phyloP scores from a whole-genome alignment of 164 flowering plant genomes.

The Liquidambar formosana region DNA sequence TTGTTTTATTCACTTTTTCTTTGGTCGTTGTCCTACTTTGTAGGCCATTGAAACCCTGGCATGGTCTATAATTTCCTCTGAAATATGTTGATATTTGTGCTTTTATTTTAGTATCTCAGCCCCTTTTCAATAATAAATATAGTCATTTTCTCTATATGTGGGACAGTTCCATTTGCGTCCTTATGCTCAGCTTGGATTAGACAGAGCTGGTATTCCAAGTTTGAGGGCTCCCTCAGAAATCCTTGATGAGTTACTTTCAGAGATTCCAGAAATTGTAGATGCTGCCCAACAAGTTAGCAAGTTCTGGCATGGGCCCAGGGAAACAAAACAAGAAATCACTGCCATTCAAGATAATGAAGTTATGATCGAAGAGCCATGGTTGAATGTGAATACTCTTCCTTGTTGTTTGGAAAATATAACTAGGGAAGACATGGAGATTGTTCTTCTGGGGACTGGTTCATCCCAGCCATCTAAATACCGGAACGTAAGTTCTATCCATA shows the following conservation, averaged over 20 bases:
- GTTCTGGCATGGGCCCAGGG: conserved; percentile 43
- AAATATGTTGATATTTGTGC: background rate
- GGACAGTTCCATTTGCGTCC: conserved; percentile 92
- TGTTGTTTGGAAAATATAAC: conserved; percentile 77
- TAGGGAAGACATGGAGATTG: conserved; percentile 91
- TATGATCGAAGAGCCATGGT: conserved; percentile 80
- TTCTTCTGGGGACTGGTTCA: conserved; percentile 96
- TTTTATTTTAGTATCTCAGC: background rate
- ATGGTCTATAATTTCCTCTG: background rate
- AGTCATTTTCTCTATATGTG: background rate
- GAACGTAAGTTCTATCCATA: conserved; percentile 80
- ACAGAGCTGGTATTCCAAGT: conserved; percentile 64
- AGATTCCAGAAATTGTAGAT: conserved; percentile 77
- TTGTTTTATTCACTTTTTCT: too few relatives aligned
- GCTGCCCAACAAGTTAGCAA: conserved; percentile 52
- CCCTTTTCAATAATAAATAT: background rate
- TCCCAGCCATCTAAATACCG: conserved; percentile 98
- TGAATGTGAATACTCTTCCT: conserved; percentile 47
- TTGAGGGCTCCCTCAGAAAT: conserved; percentile 30
- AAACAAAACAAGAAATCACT: conserved; percentile 10
- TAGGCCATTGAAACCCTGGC: too few relatives aligned
- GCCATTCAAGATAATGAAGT: conserved; percentile 14
- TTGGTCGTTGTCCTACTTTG: too few relatives aligned
- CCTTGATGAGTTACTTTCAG: conserved; percentile 58
- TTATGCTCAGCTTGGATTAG: conserved; percentile 76